Percentiles rank a stretch among this genome's conserved stretches.
Evolutionary conservation across 179 eudicot species (phyloP).

Genomic region (Beta macrorhiza): DNA sequence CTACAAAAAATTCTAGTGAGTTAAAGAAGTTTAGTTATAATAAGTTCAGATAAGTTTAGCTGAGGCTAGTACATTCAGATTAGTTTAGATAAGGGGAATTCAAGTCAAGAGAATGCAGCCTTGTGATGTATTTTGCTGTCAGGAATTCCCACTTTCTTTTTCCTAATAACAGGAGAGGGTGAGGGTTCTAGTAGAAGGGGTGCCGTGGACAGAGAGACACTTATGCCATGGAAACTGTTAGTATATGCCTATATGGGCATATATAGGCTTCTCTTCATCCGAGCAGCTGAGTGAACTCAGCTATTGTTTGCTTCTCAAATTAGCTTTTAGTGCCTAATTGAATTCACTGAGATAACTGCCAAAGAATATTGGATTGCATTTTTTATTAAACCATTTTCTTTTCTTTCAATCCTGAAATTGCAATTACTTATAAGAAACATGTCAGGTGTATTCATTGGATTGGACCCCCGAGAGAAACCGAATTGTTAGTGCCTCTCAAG

Average conservation of each 20-base stretch:
- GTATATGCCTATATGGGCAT: neutral
- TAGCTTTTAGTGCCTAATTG: neutral
- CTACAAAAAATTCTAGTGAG: too few relatives aligned
- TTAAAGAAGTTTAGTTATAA: too few relatives aligned
- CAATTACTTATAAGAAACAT: conserved; percentile 4
- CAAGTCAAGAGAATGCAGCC: too few relatives aligned
- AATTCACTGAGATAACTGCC: neutral
- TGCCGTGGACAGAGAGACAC: neutral
- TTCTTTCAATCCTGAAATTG: neutral
- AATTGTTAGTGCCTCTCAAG: conserved; percentile 95
- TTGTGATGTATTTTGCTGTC: neutral
- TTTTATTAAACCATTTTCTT: neutral
- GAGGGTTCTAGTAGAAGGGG: neutral
- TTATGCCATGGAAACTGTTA: neutral
- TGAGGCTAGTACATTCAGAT: too few relatives aligned
- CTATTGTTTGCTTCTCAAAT: neutral
- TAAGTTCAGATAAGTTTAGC: too few relatives aligned
- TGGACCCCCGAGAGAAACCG: conserved; percentile 90
- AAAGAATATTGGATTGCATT: neutral
- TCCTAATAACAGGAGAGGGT: neutral
- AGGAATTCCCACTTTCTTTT: neutral
- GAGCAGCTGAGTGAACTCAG: neutral
- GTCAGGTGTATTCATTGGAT: conserved; percentile 87
- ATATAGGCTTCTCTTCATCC: neutral
- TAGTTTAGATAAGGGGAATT: too few relatives aligned